Evolutionary conservation across 768 basidiomycete genomes (phyloP).

Genomic region (Baorangia bicolor): DNA sequence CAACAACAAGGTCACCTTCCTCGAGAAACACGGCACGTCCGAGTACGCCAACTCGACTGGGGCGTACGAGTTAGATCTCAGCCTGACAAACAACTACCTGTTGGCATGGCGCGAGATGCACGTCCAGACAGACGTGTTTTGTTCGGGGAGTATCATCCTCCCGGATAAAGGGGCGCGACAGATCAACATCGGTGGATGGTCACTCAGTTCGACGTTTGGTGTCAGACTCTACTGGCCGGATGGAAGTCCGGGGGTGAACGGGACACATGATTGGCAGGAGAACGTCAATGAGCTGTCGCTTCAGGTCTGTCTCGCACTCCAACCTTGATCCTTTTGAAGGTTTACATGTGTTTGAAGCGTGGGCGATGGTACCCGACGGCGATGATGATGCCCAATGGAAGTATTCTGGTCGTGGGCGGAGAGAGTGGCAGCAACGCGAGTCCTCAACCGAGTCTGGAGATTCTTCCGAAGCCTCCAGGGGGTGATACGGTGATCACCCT

Average conservation of each 20-base stretch:
- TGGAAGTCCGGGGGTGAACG: slow-evolving; percentile 64
- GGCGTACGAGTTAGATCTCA: slow-evolving; percentile 74
- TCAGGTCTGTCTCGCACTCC: slow-evolving; percentile 45
- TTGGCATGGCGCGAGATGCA: slow-evolving; percentile 76
- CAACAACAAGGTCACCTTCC: slow-evolving; percentile 79
- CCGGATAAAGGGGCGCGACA: slow-evolving; percentile 63
- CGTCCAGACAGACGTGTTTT: slow-evolving; percentile 76
- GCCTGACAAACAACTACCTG: slow-evolving; percentile 42
- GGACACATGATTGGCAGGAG: slow-evolving; percentile 81
- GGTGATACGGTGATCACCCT: slow-evolving; percentile 60
- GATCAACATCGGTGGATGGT: slow-evolving; percentile 48
- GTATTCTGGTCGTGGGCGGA: slow-evolving; percentile 72
- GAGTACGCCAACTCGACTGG: slow-evolving; percentile 67
- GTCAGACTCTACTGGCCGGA: slow-evolving; percentile 72
- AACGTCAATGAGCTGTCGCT: slow-evolving; percentile 54
- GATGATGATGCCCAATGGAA: slow-evolving; percentile 69
- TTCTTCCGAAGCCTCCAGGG: slow-evolving; percentile 64
- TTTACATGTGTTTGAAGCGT: slow-evolving; percentile 34
- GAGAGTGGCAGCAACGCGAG: slow-evolving; percentile 68
- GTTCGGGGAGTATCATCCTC: slow-evolving; percentile 68
- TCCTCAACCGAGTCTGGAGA: slow-evolving; percentile 67
- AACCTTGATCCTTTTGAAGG: not conserved
- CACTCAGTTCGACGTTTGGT: slow-evolving; percentile 67
- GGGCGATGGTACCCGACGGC: slow-evolving; percentile 76
- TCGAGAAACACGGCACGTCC: slow-evolving; percentile 72